Evolutionary conservation across 257 asterid species (phyloP).

Genomic region (Echium plantagineum): DNA sequence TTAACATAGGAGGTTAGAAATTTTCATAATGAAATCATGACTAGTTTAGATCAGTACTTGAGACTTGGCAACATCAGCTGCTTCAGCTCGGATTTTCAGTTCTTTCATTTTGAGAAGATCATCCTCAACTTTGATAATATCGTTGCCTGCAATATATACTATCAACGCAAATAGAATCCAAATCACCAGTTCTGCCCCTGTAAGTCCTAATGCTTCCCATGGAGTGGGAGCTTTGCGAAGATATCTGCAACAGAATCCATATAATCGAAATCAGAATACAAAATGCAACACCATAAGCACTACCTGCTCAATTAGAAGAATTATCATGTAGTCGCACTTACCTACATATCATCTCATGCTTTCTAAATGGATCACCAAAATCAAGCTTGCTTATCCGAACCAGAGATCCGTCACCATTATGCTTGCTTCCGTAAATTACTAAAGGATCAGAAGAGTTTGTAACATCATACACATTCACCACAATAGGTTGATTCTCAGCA

Average conservation of each 20-base stretch:
- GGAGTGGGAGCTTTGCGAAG: conserved; percentile 67
- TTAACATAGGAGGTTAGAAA: conserved; percentile 5
- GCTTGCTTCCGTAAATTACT: conserved; percentile 60
- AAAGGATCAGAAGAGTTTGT: conserved; percentile 74
- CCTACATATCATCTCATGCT: conserved; percentile 92
- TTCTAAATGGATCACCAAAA: conserved; percentile 85
- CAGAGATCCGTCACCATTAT: conserved; percentile 51
- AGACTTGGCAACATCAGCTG: conserved; percentile 93
- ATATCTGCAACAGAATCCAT: conserved; percentile 37
- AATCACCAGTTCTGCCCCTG: conserved; percentile 45
- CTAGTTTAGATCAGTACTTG: conserved; percentile 36
- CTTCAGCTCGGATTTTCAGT: conserved; percentile 75
- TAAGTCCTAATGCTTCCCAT: conserved; percentile 45
- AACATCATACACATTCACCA: conserved; percentile 70
- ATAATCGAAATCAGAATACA: conserved; percentile 3
- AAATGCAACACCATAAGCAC: conserved; percentile 1
- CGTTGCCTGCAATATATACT: conserved; percentile 47
- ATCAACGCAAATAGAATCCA: conserved; percentile 47
- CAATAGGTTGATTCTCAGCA: conserved; percentile 65
- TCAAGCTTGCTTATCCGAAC: conserved; percentile 63
- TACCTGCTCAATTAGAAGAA: neutral
- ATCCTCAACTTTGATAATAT: conserved; percentile 69
- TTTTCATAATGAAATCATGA: conserved; percentile 4
- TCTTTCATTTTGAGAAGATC: conserved; percentile 67
- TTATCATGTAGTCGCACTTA: conserved; percentile 15